phyloP scores from a whole-genome alignment of 495 filamentous ascomycete species.

The Podospora appendiculata region DNA sequence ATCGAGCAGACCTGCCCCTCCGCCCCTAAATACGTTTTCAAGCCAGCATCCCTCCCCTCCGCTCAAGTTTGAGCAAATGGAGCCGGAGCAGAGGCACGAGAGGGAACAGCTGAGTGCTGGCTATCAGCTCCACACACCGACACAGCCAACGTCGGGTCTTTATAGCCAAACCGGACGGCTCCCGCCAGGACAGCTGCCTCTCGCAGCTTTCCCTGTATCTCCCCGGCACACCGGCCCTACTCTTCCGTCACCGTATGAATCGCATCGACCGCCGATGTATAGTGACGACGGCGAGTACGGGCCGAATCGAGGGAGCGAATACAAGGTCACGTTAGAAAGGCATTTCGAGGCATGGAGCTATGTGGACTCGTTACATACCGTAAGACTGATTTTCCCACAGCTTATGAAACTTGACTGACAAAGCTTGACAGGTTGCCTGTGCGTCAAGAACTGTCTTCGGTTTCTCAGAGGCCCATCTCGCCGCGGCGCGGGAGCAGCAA shows the following conservation, averaged over 20 bases:
- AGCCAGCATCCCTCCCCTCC: constrained; percentile 22
- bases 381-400: constrained; percentile 11
- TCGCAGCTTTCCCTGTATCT: constrained; percentile 35
- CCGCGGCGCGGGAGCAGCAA: constrained; percentile 41
- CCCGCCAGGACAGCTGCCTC: constrained; percentile 29
- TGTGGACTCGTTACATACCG: constrained; percentile 32
- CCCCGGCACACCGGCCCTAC: constrained; percentile 27
- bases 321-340: constrained; percentile 31
- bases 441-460: constrained; percentile 35
- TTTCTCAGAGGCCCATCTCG: constrained; percentile 40
- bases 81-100: constrained; percentile 18
- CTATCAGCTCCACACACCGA: constrained; percentile 14
- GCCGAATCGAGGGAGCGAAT: constrained; percentile 23
- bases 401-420: constrained; percentile 11
- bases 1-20: constrained; percentile 19
- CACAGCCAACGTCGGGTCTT: constrained; percentile 19
- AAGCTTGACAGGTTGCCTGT: constrained; percentile 29
- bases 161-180: constrained; percentile 32
- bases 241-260: constrained; percentile 33
- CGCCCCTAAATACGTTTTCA: constrained; percentile 25
- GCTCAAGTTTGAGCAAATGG: constrained; percentile 19
- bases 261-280: constrained; percentile 28
- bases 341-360: constrained; percentile 36
- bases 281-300: constrained; percentile 30
- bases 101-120: constrained; percentile 16